Evolutionary conservation across 23 red algal species (phyloP), one percentile per base, ranked within the genome.

Genomic region (Cyanidioschyzon merolae): DNA sequence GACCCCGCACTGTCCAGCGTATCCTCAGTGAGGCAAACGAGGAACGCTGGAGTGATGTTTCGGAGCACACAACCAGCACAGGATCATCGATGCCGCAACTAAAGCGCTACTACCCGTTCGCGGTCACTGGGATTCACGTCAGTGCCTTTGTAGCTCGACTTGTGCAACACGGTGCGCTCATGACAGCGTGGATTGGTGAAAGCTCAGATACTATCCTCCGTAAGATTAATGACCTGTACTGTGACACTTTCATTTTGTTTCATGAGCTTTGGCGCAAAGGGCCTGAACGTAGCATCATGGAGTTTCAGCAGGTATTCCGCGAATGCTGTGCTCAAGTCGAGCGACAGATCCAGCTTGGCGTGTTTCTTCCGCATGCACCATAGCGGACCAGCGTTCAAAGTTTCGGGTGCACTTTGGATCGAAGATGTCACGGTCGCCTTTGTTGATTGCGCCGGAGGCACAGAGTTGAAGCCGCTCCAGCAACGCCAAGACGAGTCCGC

Each of bases 71-170:
- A 2, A 68, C 3, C 24, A 26, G 63, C 25, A 57, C 7, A 1
- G 25, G 21, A 74, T 16, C 27, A 30, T 38, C 40, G 7, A 24
- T 74, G 12, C 7, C 21, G 39, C 39, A 32, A 74, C 1, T 82
- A 39, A n/a, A 45, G 7, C 50, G 26, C 27, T 50, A 68, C 75
- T 90, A 95, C 76, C 90, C 90, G 57, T 95, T 84, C 82, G 90
- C 90, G 0, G 84, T 83, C 37, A 83, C 83, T 24, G 90, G 90
- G 1, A 95, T 95, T 82, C 85, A 89, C 57, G 39, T 89, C n/a
- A 95, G 83, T 18, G 81, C 71, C 39, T 76, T 82, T 57, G 83
- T 84, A 25, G 34, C 79, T 3, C 76, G 74, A 25, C 74, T 89
- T 37, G 16, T 95, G 17, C 68, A 95, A 21, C 79, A 77, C 2